These are phyloP conservation scores for Lentinus tigrinus DNA, from an alignment of 768 basidiomycete species.

Conservation along the genomic window DNA sequence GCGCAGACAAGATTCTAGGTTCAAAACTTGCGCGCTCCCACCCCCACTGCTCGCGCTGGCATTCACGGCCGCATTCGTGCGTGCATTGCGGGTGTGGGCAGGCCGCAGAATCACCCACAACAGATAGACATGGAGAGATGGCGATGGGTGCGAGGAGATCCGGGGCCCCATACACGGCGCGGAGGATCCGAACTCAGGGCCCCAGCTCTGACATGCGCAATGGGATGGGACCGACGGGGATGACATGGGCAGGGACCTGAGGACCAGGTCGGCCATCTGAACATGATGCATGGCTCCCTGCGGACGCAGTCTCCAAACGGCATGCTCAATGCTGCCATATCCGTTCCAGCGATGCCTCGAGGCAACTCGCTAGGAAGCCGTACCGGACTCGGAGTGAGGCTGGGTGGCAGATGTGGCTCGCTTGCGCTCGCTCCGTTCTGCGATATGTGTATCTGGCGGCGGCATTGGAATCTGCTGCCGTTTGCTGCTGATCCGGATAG, in stretches of 20 bases:
- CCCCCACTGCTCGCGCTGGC: neutral
- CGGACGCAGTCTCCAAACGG: constrained; percentile 14
- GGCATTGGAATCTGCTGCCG: neutral
- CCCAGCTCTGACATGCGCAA: neutral
- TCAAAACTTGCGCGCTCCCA: neutral
- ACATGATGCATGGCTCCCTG: neutral
- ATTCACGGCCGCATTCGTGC: neutral
- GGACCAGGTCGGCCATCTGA: neutral
- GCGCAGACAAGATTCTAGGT: neutral
- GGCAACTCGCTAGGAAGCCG: constrained; percentile 2
- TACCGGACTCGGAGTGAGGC: neutral
- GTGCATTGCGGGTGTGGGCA: neutral
- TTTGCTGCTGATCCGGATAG: too few species aligned
- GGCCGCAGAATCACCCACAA: neutral
- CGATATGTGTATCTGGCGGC: too few species aligned
- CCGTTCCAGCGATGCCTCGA: neutral
- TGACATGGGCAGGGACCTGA: too few species aligned
- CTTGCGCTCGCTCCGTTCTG: neutral
- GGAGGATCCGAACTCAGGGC: constrained; percentile 8
- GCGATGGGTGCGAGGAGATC: neutral
- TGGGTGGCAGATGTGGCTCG: neutral
- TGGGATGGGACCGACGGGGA: too few species aligned
- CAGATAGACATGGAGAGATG: constrained; percentile 16
- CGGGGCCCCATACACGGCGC: constrained; percentile 12
- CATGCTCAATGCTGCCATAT: constrained; percentile 20